Conservation (phyloP, 805 yeast species). For the Metschnikowia lachancei region DNA sequence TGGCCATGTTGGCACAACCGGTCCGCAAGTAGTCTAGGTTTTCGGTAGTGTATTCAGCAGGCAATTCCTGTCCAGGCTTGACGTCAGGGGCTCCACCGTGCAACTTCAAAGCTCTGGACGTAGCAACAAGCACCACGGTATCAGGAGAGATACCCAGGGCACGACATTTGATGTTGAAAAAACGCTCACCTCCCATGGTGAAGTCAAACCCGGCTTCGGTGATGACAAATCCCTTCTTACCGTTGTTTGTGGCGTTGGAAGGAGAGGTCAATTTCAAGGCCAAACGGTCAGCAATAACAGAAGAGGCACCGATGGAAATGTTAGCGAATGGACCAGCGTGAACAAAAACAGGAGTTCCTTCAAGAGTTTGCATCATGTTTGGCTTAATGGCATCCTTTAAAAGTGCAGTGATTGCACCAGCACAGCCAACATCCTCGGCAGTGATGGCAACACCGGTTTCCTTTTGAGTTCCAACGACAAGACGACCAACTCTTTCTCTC, state of each 20-base stretch:
- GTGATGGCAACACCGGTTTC: slow-evolving; percentile 77
- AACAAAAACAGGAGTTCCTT: slow-evolving; percentile 95
- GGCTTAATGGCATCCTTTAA: slow-evolving; percentile 96
- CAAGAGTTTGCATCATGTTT: slow-evolving; percentile 93
- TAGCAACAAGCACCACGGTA: slow-evolving; percentile 90
- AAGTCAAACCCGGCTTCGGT: slow-evolving; percentile 99
- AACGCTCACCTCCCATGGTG: slow-evolving; percentile 99
- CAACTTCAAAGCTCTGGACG: slow-evolving; percentile 92
- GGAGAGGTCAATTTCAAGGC: slow-evolving; percentile 80
- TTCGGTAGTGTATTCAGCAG: slow-evolving; percentile 76
- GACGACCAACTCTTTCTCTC: slow-evolving; percentile 81
- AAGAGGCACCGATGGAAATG: slow-evolving; percentile 94
- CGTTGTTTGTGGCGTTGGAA: slow-evolving; percentile 42
- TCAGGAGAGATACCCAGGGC: slow-evolving; percentile 86
- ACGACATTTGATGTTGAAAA: slow-evolving; percentile 93
- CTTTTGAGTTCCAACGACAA: slow-evolving; percentile 81
- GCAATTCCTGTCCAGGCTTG: slow-evolving; percentile 86
- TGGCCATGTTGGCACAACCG: slow-evolving; percentile 86
- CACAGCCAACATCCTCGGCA: slow-evolving; percentile 91
- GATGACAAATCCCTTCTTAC: slow-evolving; percentile 75
- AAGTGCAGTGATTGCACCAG: slow-evolving; percentile 93
- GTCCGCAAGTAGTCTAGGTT: slow-evolving; percentile 70
- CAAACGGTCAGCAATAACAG: slow-evolving; percentile 88
- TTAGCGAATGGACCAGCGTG: slow-evolving; percentile 99
- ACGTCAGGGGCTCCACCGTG: slow-evolving; percentile 98